phyloP scores from a whole-genome alignment of 192 early-diverging fungal genomes.

The Coemansia sp. region DNA sequence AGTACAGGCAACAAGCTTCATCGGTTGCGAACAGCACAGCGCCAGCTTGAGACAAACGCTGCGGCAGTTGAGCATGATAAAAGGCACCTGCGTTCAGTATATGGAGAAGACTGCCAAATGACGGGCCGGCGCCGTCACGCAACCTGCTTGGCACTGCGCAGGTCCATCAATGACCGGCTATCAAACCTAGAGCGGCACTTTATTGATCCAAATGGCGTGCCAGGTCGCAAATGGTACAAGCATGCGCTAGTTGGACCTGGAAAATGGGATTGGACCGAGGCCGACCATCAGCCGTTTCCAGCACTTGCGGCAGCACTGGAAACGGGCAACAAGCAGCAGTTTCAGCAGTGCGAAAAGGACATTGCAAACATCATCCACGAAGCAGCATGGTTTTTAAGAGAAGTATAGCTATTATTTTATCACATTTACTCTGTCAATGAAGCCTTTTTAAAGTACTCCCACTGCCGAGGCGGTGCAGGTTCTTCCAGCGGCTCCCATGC shows the following conservation, averaged over 20 bases:
- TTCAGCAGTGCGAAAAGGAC: conserved; percentile 29
- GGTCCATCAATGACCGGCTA: conserved; percentile 52
- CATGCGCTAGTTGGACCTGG: conserved; percentile 61
- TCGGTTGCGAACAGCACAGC: conserved; percentile 34
- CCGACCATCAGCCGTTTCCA: conserved; percentile 53
- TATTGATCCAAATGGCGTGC: conserved; percentile 58
- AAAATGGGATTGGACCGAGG: conserved; percentile 27
- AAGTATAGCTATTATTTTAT: conserved; percentile 9
- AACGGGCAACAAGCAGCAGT: conserved; percentile 24
- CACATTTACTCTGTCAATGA: conserved; percentile 22
- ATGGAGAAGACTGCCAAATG: conserved; percentile 53
- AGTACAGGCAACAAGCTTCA: conserved; percentile 14
- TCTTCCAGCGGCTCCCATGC: conserved; percentile 84
- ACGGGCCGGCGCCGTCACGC: conserved; percentile 29
- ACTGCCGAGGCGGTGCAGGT: conserved; percentile 76
- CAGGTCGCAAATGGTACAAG: conserved; percentile 61
- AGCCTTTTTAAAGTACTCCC: conserved; percentile 63
- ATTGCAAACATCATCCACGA: conserved; percentile 36
- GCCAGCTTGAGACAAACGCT: conserved; percentile 30
- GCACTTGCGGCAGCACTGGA: conserved; percentile 56
- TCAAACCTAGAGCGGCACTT: conserved; percentile 58
- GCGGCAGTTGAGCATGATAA: conserved; percentile 31
- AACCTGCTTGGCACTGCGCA: conserved; percentile 35
- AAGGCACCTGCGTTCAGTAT: conserved; percentile 20
- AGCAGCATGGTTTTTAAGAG: conserved; percentile 50